Evolutionary conservation across 768 basidiomycete species (phyloP), one percentile per base, ranked within the genome.

Genomic region (Mycena belliarum): DNA sequence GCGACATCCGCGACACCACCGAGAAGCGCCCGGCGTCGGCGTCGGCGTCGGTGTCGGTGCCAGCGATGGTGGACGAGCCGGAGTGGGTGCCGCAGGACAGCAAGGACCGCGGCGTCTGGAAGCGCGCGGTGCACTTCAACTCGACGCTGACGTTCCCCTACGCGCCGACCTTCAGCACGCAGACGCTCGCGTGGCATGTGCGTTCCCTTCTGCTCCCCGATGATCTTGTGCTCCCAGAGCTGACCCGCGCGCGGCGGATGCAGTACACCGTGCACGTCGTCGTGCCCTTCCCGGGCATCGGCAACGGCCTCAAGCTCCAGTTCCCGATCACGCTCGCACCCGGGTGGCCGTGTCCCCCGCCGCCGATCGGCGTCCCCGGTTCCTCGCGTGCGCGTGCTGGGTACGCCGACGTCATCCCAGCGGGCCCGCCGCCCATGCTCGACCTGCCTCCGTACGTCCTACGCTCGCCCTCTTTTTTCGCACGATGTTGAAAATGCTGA

Each of bases 391-490:
- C 45, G n/a, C n/a, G n/a, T 10, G 57, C 52, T 6, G n/a, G n/a
- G n/a, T 61, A 57, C 25, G 47, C 55, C 4, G 60, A 61, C 50
- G 37, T 61, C 20, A 11, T 54, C 1, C 60, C 60, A 4, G 55
- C 42, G 1, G 55, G 51, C 18, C 51, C 47, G 23, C 55, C 50
- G 33, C 54, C 41, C 18, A 53, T 61, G 55, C 24, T 49, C 14
- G 60, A 61, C 29, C 49, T 61, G 32, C 60, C 60, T 32, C 60
- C 55, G 60, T 61, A 35, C 29, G 50, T 4, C n/a, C n/a, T n/a
- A n/a, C n/a, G n/a, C n/a, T n/a, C n/a, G n/a, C n/a, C n/a, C n/a
- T n/a, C n/a, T n/a, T n/a, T n/a, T n/a, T 2, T 24, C 7, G 5
- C 12, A 20, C 11, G 9, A 6, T 10, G 16, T 12, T 21, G 32